phyloP scores from a whole-genome alignment of 371 early-diverging fungal genomes.

The Synchytrium microbalum region DNA sequence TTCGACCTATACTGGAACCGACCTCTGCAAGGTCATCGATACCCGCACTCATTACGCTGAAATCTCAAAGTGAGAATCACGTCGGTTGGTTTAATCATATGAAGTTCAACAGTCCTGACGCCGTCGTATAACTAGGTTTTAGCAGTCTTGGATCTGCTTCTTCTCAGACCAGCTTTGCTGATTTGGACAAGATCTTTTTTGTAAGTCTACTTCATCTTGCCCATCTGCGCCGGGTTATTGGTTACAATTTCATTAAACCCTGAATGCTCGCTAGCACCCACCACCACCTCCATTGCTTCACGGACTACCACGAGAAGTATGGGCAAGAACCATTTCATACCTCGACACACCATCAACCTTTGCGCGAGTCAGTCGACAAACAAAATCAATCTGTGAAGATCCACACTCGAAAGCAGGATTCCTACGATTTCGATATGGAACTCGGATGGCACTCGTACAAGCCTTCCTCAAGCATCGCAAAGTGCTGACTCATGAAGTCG shows the following conservation, averaged over 20 bases:
- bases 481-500: not conserved
- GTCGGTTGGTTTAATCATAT: too few relatives aligned
- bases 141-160: not conserved
- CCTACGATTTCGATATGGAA: not conserved
- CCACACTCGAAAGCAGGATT: not conserved
- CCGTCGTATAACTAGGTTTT: not conserved
- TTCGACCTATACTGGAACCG: too few relatives aligned
- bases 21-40: too few relatives aligned
- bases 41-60: too few relatives aligned
- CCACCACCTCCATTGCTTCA: not conserved
- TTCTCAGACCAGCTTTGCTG: not conserved
- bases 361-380: not conserved
- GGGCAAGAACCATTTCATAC: not conserved
- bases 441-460: not conserved
- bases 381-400: not conserved
- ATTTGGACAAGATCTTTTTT: not conserved
- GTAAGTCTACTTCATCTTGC: not conserved
- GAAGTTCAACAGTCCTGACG: too few relatives aligned
- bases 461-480: not conserved
- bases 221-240: not conserved
- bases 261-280: not conserved
- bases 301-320: not conserved
- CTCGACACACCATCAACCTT: not conserved
- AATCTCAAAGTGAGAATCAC: too few relatives aligned
- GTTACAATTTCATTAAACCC: not conserved